Base-by-base conservation (phyloP, 176 grass and related monocot genomes). In the Zea luxurians region DNA sequence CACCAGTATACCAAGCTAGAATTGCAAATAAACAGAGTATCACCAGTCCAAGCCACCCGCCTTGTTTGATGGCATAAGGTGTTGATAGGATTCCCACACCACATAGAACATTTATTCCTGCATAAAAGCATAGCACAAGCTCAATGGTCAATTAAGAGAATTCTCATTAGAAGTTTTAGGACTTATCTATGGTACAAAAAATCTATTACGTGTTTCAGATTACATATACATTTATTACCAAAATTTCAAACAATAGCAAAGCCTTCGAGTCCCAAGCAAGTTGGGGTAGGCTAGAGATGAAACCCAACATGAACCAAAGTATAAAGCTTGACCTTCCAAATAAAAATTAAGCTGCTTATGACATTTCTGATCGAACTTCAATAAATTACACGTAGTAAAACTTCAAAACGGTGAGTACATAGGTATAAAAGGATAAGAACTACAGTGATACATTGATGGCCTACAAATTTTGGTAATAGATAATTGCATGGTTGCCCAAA, bases 11-110 rank as follows among this genome's bases (percentile, higher is more conserved):
- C 74, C 81, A 98, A n/a, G 89, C 80, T 0, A 98, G 80, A 42
- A 83, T 58, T 37, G 84, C 85, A 83, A 90, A 92, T n/a, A 92
- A 66, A 62, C 66, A 71, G 48, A 97, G 91, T 76, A 97, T 85
- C 27, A 81, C 82, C 60, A 97, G 66, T 15, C 94, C 87, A 6
- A 94, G 34, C 91, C 91, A 93, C 1, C 91, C 94, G 0, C 94
- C 91, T 84, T 97, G 78, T 71, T 92, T 90, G 43, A 94, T 48
- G 20, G 94, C 94, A 55, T 97, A 97, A 18, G 94, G 91, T 17
- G 94, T 89, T 38, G 94, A 97, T 70, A 97, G 83, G 64, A 97
- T 93, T 35, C 94, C 94, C 9, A 97, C 94, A 35, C 94, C 94
- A 57, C 94, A 97, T 20, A 97, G 69, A 52, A 97, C 91, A 80